Base-by-base conservation (phyloP, 805 yeast species). In the Ogataea kodamae region DNA sequence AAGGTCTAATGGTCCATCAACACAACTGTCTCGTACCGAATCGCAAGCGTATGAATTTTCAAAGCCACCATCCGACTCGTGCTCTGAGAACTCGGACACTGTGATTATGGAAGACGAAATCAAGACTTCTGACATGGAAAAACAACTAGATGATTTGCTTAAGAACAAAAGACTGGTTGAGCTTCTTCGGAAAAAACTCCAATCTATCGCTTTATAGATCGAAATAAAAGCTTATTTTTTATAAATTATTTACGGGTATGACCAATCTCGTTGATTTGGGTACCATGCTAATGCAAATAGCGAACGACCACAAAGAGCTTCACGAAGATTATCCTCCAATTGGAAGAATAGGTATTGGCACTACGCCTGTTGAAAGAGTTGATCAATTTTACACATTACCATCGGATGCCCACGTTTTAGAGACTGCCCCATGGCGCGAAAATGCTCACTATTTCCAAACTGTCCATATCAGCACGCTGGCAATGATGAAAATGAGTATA, bases 401-500 rank as follows among this genome's bases (percentile, higher is more conserved):
- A 3, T 30, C 45, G 10, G 52, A 47, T 20, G 33, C 38, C 8
- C 26, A 19, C 16, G 31, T 40, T 4, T 27, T 43, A 25, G 40
- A 34, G 9, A 22, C 42, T 6, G 63, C 69, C 34, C 82, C 83
- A 5, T 79, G 85, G 87, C 62, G 59, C 25, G 52, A 51, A 9
- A 72, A 81, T 46, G 71, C 78, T 1, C 67, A 72, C 28, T 81
- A 76, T 49, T 84, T 84, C 55, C 69, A 67, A 30, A 70, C 70
- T 8, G 80, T 72, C 5, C 70, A 74, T 40, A 69, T 88, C 1
- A 82, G 95, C 2, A 67, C 85, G 1, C 55, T 83, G 18, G 94
- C 95, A 0, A 54, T 83, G 26, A 56, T 74, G 39, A 86, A 86
- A 51, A 87, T 88, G 83, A 58, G 82, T 2, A 64, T 75, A 9